A percentile compares a stretch with the other conserved stretches of the same genome.
Conservation (phyloP, 192 early-diverging fungal species). For the Fimicolochytrium jonesii region DNA sequence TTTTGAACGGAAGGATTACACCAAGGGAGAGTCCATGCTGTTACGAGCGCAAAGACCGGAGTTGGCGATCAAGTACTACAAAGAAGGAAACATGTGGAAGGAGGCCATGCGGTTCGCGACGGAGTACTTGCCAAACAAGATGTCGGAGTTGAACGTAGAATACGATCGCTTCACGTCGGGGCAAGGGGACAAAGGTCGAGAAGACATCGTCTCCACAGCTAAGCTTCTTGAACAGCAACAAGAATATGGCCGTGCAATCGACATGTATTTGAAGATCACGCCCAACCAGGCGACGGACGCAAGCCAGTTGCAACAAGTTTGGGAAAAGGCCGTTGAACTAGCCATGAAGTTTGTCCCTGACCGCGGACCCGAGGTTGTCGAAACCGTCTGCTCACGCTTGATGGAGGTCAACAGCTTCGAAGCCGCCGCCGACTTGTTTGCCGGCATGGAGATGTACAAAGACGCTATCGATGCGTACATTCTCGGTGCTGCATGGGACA, state of each 20-base stretch:
- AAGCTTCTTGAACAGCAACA: conserved; percentile 53
- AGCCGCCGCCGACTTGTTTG: conserved; percentile 52
- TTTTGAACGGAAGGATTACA: conserved; percentile 54
- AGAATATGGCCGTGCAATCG: conserved; percentile 53
- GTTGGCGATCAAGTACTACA: conserved; percentile 57
- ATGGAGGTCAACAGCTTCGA: conserved; percentile 46
- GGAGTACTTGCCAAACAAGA: conserved; percentile 51
- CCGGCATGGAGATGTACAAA: conserved; percentile 50
- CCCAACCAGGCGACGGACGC: conserved; percentile 37
- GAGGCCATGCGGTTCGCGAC: conserved; percentile 59
- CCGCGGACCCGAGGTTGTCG: conserved; percentile 46
- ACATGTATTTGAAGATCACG: conserved; percentile 58
- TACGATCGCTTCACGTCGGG: conserved; percentile 45
- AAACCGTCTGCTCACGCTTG: conserved; percentile 40
- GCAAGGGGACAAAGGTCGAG: conserved; percentile 41
- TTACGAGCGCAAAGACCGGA: conserved; percentile 60
- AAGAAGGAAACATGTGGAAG: conserved; percentile 56
- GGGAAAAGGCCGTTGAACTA: conserved; percentile 56
- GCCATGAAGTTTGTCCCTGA: conserved; percentile 57
- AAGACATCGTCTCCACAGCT: conserved; percentile 53
- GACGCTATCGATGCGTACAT: conserved; percentile 61
- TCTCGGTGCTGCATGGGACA: conserved; percentile 46
- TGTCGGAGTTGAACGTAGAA: conserved; percentile 51
- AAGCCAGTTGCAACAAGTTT: conserved; percentile 45
- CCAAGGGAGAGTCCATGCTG: conserved; percentile 51